These are phyloP conservation scores for Truncatella angustata DNA, from an alignment of 2,329 filamentous ascomycete genomes.

Conservation along the genomic window DNA sequence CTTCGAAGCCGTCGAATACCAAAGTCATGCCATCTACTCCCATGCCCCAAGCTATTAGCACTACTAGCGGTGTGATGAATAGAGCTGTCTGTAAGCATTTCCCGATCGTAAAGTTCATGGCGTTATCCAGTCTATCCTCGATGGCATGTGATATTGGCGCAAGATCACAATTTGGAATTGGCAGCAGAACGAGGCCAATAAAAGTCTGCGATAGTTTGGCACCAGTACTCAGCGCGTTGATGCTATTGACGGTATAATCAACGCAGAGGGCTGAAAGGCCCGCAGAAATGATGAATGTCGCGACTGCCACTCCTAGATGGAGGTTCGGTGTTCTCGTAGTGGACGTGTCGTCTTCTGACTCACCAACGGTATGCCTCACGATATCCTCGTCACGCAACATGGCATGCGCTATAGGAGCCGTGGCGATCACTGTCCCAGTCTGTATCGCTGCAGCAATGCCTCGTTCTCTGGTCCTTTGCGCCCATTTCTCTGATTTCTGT, in stretches of 20 bases:
- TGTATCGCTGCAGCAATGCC: neutral
- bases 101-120: neutral
- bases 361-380: neutral
- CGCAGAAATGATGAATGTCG: neutral
- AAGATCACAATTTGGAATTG: neutral
- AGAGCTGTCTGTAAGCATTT: constrained; percentile 1
- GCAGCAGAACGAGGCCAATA: neutral
- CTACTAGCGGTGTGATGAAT: neutral
- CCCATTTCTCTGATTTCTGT: neutral
- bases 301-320: neutral
- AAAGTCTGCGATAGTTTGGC: neutral
- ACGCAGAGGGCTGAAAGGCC: neutral
- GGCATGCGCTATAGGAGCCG: neutral
- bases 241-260: neutral
- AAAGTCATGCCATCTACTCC: neutral
- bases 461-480: neutral
- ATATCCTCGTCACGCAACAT: too few species aligned
- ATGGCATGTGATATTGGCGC: neutral
- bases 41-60: neutral
- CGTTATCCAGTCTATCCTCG: neutral
- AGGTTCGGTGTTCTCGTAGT: neutral
- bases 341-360: neutral
- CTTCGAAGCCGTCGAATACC: constrained; percentile 1
- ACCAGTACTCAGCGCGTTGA: neutral
- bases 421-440: neutral